These are phyloP conservation scores for Aspergillus diversus DNA, from an alignment of 495 filamentous ascomycete species.

Conservation along the genomic window DNA sequence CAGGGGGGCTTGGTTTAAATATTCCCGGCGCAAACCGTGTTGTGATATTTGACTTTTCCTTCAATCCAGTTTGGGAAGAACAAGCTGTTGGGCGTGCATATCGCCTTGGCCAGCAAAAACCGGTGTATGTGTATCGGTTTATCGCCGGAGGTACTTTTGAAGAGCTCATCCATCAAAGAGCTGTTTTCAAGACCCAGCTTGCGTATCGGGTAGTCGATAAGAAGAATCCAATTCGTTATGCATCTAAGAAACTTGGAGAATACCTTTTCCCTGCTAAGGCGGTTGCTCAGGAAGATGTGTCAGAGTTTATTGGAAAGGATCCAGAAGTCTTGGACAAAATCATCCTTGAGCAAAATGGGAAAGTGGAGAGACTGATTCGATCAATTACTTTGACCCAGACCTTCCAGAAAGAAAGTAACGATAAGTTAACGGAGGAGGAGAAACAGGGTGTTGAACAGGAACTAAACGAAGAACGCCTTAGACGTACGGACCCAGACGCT, in stretches of 20 bases:
- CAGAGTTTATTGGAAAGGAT: conserved; percentile 63
- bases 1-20: conserved; percentile 84
- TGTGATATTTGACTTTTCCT: conserved; percentile 83
- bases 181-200: conserved; percentile 80
- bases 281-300: conserved; percentile 55
- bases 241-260: conserved; percentile 49
- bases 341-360: conserved; percentile 39
- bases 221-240: conserved; percentile 66
- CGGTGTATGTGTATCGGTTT: conserved; percentile 88
- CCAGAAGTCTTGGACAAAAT: conserved; percentile 69
- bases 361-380: conserved; percentile 46
- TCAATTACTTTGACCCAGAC: conserved; percentile 60
- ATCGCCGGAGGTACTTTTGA: conserved; percentile 80
- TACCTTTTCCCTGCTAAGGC: conserved; percentile 62
- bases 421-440: conserved; percentile 61
- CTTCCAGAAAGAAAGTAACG: conserved; percentile 59
- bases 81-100: conserved; percentile 90
- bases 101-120: conserved; percentile 81
- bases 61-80: conserved; percentile 79
- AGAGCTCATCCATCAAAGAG: conserved; percentile 67
- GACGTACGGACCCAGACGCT: conserved; percentile 47
- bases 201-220: conserved; percentile 81
- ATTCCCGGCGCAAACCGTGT: conserved; percentile 85
- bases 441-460: conserved; percentile 47
- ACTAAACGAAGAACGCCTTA: conserved; percentile 47